Base-by-base conservation (phyloP, 805 yeast genomes). In the Pichia cabralensis region DNA sequence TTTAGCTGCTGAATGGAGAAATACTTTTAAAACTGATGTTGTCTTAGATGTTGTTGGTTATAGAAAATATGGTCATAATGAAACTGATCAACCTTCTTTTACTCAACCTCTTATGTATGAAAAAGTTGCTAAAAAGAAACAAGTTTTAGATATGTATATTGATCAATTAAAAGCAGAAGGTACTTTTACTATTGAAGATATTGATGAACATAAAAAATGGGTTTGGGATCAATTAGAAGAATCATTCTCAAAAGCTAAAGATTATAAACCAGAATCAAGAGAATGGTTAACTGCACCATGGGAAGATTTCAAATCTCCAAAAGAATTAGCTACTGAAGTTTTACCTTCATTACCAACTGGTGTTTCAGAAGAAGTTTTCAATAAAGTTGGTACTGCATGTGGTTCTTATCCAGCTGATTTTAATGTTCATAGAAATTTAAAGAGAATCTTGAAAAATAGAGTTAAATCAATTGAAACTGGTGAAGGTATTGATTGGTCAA, bases 201-300 rank as follows among this genome's bases (percentile, higher is more conserved):
- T 92, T 49, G 84, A 79, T 39, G 97, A 92, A 67, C 97, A 89
- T 69, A 88, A 84, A 67, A 76, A 82, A 62, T 88, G 97, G 96
- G 96, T 92, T 42, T 92, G 99, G 99, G 74, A 75, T 53, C 67
- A 78, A 42, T 77, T 92, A 50, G 97, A 92, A 65, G 92, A 84
- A 51, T 80, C 94, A 10, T 92, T 88, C 66, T 58, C 65, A 41
- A 84, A 84, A 64, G 76, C 94, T 31, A 85, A 85, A 66, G 95
- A 85, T 40, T 85, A 86, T 66, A 73, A 72, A 52, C 94, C 96
- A 50, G 80, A 86, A 44, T 73, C 89, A 21, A 77, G 95, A 69
- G 96, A 89, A 67, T 92, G 99, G 99, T 74, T 92, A 52, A 83
- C 98, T 36, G 83, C 96, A 29, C 92, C 96, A 48, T 92, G 99